These are phyloP conservation scores for Yamadazyma scolyti DNA, from an alignment of 805 yeast species.

Conservation along the genomic window DNA sequence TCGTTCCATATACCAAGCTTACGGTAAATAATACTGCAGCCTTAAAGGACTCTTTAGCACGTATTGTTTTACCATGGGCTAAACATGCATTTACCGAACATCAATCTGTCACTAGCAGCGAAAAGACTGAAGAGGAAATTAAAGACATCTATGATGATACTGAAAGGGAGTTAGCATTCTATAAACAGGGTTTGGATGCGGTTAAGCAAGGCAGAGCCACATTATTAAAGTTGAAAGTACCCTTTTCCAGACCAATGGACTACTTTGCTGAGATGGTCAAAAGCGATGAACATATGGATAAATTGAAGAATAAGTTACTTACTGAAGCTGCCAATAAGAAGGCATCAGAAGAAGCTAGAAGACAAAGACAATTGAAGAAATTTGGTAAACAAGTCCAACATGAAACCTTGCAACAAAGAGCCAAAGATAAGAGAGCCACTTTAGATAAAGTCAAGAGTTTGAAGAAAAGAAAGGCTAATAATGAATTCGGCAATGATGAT, in stretches of 20 bases:
- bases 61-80: conserved; percentile 62
- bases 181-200: conserved; percentile 89
- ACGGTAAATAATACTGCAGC: conserved; percentile 90
- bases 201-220: conserved; percentile 67
- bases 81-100: conserved; percentile 80
- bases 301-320: conserved; percentile 74
- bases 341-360: conserved; percentile 89
- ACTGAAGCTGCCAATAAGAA: conserved; percentile 80
- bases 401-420: conserved; percentile 89
- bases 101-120: conserved; percentile 63
- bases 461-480: conserved; percentile 79
- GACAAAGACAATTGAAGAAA: conserved; percentile 92
- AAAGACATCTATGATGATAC: conserved; percentile 93
- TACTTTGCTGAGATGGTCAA: conserved; percentile 99
- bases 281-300: conserved; percentile 97
- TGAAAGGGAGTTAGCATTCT: conserved; percentile 91
- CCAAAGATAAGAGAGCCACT: conserved; percentile 86
- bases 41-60: conserved; percentile 60
- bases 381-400: conserved; percentile 96
- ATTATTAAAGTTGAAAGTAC: conserved; percentile 66
- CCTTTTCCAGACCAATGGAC: conserved; percentile 90
- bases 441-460: conserved; percentile 87
- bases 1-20: conserved; percentile 86
- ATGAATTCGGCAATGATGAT: conserved; percentile 68
- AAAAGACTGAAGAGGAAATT: conserved; percentile 59